Evolutionary conservation across 192 early-diverging fungal species (phyloP), one percentile per base, ranked within the genome.

Genomic region (Piromyces sp.): DNA sequence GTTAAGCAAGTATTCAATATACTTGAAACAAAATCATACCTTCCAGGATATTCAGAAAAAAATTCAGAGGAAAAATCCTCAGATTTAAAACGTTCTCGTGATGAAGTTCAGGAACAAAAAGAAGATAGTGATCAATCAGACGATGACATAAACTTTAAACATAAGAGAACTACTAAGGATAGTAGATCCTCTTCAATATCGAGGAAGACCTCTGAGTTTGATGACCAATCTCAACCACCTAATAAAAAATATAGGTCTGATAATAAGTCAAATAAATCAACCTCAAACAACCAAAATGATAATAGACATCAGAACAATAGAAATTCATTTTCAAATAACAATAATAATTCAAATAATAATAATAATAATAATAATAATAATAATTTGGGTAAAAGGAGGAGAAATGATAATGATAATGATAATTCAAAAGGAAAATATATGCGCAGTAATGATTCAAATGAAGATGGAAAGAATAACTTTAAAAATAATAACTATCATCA

Each of bases 101-200:
- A 29, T 26, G 84, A 30, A 0, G 13, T 29, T 29, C 13, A 84
- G 22, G 38, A 38, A 37, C 29, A 38, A 82, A 31, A 51, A 81
- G 33, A 85, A 29, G 36, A 37, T 80, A 81, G 80, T 79, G 89
- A 89, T 37, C 92, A 94, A n/a, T 91, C 93, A 28, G 89, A 91
- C 80, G 90, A 89, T 31, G 92, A 93, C 78, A 87, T 91, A 29
- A 94, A 91, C 81, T 92, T 90, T 80, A 94, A 93, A 82, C 92
- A 93, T 85, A 40, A 30, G n/a, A 30, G 33, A 30, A 31, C 79
- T 2, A 6, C 2, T 7, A 29, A 13, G 30, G 82, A 80, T 36
- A 36, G 19, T 78, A 80, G 22, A 19, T 68, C 79, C 19, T 22
- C 30, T 29, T 78, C 30, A 19, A 7, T n/a, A 26, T 9, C 22